A percentile compares a stretch with the other conserved stretches of the same genome.
These are phyloP conservation scores for Phytophthora europaea DNA, from an alignment of 352 stramenopile genomes.

Conservation along the genomic window DNA sequence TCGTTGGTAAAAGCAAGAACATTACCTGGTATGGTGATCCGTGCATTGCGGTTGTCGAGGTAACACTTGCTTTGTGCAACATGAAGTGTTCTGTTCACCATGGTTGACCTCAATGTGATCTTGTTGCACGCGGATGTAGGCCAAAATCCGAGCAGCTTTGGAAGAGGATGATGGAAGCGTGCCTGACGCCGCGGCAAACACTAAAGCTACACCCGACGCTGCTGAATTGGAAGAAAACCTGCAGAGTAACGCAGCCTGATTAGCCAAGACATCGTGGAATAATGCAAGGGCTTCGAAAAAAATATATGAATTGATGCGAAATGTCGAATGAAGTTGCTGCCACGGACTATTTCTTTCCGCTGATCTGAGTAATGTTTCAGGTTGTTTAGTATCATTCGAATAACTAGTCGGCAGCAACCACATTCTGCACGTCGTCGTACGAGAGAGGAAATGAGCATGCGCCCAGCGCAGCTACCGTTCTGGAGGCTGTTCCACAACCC, in stretches of 20 bases:
- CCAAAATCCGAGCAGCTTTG: constrained; percentile 49
- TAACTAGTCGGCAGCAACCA: constrained; percentile 35
- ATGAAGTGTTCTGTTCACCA: background rate
- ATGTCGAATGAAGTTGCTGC: background rate
- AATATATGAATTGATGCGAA: too few relatives aligned
- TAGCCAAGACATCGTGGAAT: background rate
- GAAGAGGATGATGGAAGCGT: constrained; percentile 37
- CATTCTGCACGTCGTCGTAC: constrained; percentile 53
- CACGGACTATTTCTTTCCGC: background rate
- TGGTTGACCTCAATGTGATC: background rate
- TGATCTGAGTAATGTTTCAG: background rate
- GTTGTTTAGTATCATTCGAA: background rate
- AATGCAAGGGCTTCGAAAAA: background rate
- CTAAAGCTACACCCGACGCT: constrained; percentile 2
- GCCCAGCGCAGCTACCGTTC: constrained; percentile 61
- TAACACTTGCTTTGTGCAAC: constrained; percentile 18
- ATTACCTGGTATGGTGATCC: constrained; percentile 71
- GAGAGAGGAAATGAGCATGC: constrained; percentile 60
- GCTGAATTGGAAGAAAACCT: background rate
- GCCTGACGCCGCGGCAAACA: constrained; percentile 7
- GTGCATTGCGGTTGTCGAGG: constrained; percentile 45
- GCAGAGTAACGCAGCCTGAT: constrained; percentile 28
- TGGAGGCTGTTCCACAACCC: constrained; percentile 77
- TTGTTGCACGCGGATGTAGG: background rate
- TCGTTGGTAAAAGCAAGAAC: constrained; percentile 66